phyloP scores from a whole-genome alignment of 495 filamentous ascomycete species.

The Staphylotrichum tortipilum region DNA sequence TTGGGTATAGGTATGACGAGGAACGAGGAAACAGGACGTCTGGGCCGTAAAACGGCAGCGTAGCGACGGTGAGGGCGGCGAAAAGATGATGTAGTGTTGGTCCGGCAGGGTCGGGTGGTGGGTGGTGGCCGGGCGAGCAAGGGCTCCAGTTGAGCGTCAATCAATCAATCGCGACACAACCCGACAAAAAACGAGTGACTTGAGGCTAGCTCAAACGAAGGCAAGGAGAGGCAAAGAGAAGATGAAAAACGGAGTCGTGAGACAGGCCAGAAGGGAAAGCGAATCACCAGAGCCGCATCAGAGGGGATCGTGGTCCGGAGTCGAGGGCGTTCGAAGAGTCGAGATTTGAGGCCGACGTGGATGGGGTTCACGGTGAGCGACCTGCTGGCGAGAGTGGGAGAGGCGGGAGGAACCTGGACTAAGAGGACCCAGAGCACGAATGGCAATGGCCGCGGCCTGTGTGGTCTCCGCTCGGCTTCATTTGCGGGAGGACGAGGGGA shows the following conservation, averaged over 20 bases:
- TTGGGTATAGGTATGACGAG: too few relatives aligned
- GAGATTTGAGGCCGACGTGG: constrained; percentile 12
- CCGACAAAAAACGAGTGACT: constrained; percentile 45
- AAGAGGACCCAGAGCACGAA: neutral
- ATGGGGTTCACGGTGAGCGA: constrained; percentile 10
- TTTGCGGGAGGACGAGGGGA: constrained; percentile 31
- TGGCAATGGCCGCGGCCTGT: too few relatives aligned
- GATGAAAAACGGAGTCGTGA: neutral
- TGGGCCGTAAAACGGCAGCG: too few relatives aligned
- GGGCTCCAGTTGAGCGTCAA: neutral
- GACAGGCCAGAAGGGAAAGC: neutral
- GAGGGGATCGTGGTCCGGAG: constrained; percentile 3
- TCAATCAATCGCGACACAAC: constrained; percentile 4
- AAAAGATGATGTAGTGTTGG: too few relatives aligned
- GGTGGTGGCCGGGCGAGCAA: too few relatives aligned
- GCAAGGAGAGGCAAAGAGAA: constrained; percentile 26
- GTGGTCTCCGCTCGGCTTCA: constrained; percentile 11
- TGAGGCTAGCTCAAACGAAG: constrained; percentile 43
- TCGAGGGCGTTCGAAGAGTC: constrained; percentile 3
- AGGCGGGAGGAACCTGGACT: constrained; percentile 3
- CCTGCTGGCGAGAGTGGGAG: constrained; percentile 18
- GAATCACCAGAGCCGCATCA: constrained; percentile 14
- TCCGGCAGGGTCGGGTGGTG: too few relatives aligned
- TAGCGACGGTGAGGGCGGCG: too few relatives aligned
- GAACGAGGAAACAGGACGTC: too few relatives aligned